Percentiles rank a stretch among this genome's conserved stretches.
These are phyloP conservation scores for Glebionis coronaria DNA, from an alignment of 129 eudicot species.

Conservation along the genomic window DNA sequence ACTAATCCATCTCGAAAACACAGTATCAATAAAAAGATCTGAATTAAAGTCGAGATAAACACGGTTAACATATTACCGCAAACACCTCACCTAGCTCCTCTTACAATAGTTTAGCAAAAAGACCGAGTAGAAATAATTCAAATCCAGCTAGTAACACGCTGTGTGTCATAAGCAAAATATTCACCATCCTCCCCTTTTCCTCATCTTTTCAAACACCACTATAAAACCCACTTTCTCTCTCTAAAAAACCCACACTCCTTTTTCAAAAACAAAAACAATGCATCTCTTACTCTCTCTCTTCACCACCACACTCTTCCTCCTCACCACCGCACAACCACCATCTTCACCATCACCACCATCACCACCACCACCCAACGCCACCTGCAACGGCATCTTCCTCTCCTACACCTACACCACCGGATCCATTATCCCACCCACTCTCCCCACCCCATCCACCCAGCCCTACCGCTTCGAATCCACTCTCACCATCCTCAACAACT, in stretches of 20 bases:
- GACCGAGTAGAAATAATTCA: background rate
- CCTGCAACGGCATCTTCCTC: constrained; percentile 72
- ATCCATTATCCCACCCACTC: constrained; percentile 50
- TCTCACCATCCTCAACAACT: constrained; percentile 63
- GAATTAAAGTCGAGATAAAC: too few species aligned
- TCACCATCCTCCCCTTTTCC: background rate
- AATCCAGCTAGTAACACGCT: constrained; percentile 30
- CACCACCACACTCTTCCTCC: constrained; percentile 2
- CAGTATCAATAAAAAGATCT: too few species aligned
- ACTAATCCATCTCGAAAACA: too few species aligned
- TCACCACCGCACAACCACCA: constrained; percentile 35
- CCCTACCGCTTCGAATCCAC: constrained; percentile 78
- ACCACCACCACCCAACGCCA: constrained; percentile 51
- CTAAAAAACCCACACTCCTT: background rate
- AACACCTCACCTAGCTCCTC: too few species aligned
- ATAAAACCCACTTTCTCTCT: constrained; percentile 2
- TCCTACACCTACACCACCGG: constrained; percentile 52
- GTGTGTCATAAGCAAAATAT: background rate
- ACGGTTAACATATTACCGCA: too few species aligned
- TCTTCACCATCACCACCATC: constrained; percentile 9
- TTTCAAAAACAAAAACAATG: background rate
- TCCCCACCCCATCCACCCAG: constrained; percentile 37
- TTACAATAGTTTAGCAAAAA: background rate
- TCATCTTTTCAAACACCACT: background rate
- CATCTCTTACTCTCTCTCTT: constrained; percentile 26